Evolutionary conservation across 2,329 filamentous ascomycete species (phyloP).

Genomic region (Fusarium sp.): DNA sequence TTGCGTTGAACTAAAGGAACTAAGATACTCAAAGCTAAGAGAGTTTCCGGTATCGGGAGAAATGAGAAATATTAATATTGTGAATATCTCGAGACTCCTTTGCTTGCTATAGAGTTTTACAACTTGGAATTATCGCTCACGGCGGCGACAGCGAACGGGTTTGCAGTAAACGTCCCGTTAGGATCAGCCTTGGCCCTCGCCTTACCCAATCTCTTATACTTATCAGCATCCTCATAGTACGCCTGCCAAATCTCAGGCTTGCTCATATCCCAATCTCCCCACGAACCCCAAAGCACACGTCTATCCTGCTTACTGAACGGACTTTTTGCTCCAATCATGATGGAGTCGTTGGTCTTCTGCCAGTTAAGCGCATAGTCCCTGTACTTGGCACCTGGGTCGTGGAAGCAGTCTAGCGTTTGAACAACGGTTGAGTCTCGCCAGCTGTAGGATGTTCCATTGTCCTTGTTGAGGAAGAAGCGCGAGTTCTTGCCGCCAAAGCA

Average conservation of each 20-base stretch:
- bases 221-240: conserved; percentile 51
- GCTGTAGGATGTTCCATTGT: conserved; percentile 60
- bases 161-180: conserved; percentile 52
- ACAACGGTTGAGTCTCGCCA: conserved; percentile 58
- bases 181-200: conserved; percentile 49
- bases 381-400: conserved; percentile 44
- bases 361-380: conserved; percentile 53
- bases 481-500: conserved; percentile 58
- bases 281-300: conserved; percentile 54
- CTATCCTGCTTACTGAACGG: conserved; percentile 52
- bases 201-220: conserved; percentile 49
- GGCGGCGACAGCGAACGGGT: conserved; percentile 45
- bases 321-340: conserved; percentile 46
- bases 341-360: conserved; percentile 55
- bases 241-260: conserved; percentile 46
- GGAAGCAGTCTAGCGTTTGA: conserved; percentile 57
- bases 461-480: conserved; percentile 52
- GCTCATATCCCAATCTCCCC: conserved; percentile 51
- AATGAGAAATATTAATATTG: not conserved
- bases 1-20: too few relatives aligned
- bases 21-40: too few relatives aligned
- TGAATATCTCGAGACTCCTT: not conserved
- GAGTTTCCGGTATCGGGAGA: not conserved
- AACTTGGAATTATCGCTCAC: not conserved
- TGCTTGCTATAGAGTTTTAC: not conserved